These are phyloP conservation scores for Podila minutissima DNA, from an alignment of 192 early-diverging fungal species.

Conservation along the genomic window DNA sequence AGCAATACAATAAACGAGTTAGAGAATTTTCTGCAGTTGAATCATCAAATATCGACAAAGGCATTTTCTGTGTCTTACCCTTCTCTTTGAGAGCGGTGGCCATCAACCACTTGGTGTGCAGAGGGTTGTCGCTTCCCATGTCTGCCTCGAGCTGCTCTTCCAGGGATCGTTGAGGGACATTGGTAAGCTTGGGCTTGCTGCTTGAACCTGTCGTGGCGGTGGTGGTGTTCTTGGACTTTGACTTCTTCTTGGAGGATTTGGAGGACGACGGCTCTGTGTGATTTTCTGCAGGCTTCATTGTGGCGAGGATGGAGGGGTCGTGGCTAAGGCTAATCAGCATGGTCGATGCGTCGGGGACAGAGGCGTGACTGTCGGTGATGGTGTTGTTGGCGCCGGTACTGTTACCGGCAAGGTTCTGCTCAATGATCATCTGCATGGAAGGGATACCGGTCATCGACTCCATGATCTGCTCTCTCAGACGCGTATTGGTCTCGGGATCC, in stretches of 20 bases:
- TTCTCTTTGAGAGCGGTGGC: conserved; percentile 47
- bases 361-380: not conserved
- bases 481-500: conserved; percentile 5
- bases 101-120: conserved; percentile 52
- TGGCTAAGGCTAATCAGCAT: conserved; percentile 26
- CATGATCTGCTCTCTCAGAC: conserved; percentile 32
- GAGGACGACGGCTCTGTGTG: not conserved
- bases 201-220: not conserved
- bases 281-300: conserved; percentile 12
- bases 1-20: not conserved
- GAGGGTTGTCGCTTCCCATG: conserved; percentile 37
- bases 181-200: not conserved
- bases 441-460: conserved; percentile 37
- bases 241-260: conserved; percentile 11
- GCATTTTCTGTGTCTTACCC: conserved; percentile 6
- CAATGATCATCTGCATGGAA: conserved; percentile 29
- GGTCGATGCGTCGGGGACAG: conserved; percentile 8
- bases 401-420: conserved; percentile 9
- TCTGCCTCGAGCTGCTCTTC: conserved; percentile 5
- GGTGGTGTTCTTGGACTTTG: not conserved
- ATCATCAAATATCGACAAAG: not conserved
- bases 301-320: conserved; percentile 27
- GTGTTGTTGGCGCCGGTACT: not conserved
- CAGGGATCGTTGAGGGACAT: not conserved
- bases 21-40: no score